Evolutionary conservation across 768 basidiomycete genomes (phyloP), one percentile per base, ranked within the genome.

Genomic region (Lactarius psammicola): DNA sequence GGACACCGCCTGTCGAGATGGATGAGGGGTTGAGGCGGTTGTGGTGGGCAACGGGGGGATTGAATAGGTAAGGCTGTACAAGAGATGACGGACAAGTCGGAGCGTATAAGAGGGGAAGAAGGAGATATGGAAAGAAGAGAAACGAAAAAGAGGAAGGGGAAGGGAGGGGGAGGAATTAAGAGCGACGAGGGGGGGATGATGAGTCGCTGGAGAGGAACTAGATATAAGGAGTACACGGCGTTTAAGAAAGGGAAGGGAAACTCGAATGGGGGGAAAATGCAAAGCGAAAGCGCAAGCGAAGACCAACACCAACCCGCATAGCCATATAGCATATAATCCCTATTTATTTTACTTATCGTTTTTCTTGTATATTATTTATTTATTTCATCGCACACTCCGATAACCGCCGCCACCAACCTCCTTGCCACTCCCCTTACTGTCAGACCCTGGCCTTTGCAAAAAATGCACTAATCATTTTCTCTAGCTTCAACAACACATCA

Each of bases 141-240:
- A 15, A 53, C 23, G 60, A 44, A 20, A 58, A 54, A 44, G 33
- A 31, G 36, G 56, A 46, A 23, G 53, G 26, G 56, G 31, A 23
- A 55, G 46, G 26, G 34, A 31, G 13, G 34, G 55, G 49, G 60
- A 26, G 33, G 49, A 66, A 63, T 62, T 62, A 63, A 59, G 65
- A 63, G 54, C n/a, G 36, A 61, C 36, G 65, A 49, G 46, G 60
- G 64, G 53, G 53, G 63, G 55, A 23, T n/a, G 56, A 20, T 34
- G 42, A n/a, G 65, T 56, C 65, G 65, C 55, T 63, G 55, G 31
- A 20, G 53, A 18, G 28, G 53, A 28, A 30, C 6, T 55, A 49
- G 56, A 66, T 66, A 66, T 63, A 63, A 44, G 26, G 56, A 66
- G 11, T 57, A 53, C 60, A 58, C 65, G 65, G 65, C 60, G 60